These are phyloP conservation scores for Brassica napus DNA, from an alignment of 345 rosid genomes.

Conservation along the genomic window Da-Ae NC_063447.1:60405501-60406000, in stretches of 20 bases:
- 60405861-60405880: constrained; percentile 66
- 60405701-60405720: constrained; percentile 32
- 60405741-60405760: constrained; percentile 44
- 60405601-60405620: constrained; percentile 60
- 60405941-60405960: constrained; percentile 43
- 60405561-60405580: constrained; percentile 67
- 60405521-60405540: constrained; percentile 64
- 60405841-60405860: constrained; percentile 53
- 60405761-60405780: constrained; percentile 28
- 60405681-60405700: constrained; percentile 33
- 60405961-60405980: constrained; percentile 29
- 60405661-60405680: constrained; percentile 50
- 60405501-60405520: constrained; percentile 59
- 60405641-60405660: constrained; percentile 59
- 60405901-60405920: constrained; percentile 57
- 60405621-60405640: constrained; percentile 57
- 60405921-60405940: constrained; percentile 47
- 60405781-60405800: constrained; percentile 32
- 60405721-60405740: constrained; percentile 34
- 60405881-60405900: constrained; percentile 57
- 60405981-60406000: constrained; percentile 14
- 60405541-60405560: constrained; percentile 73
- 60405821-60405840: constrained; percentile 31
- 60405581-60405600: constrained; percentile 77
- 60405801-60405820: constrained; percentile 46